Evolutionary conservation across 2,329 filamentous ascomycete species (phyloP).

Genomic region (Karstenula rhodostoma): DNA sequence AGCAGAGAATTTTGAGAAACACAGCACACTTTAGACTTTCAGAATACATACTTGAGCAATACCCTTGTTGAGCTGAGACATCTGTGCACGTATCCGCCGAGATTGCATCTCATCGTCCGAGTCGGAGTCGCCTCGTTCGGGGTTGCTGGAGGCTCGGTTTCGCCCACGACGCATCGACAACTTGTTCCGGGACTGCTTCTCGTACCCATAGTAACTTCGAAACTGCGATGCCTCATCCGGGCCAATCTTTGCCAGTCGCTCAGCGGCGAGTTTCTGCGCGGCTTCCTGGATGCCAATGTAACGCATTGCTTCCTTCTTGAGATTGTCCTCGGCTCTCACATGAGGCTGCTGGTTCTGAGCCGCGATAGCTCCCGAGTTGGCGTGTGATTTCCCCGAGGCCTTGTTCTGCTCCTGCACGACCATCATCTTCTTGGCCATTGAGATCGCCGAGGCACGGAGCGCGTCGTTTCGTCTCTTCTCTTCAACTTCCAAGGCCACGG

Average conservation of each 20-base stretch:
- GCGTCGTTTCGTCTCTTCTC: constrained; percentile 77
- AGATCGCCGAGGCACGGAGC: constrained; percentile 81
- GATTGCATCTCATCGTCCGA: constrained; percentile 76
- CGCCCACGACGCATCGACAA: constrained; percentile 63
- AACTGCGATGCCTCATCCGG: constrained; percentile 72
- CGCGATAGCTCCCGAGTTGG: constrained; percentile 47
- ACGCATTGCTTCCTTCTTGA: constrained; percentile 61
- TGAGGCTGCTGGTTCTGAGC: constrained; percentile 37
- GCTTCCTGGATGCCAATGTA: constrained; percentile 79
- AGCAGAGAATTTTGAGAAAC: neutral
- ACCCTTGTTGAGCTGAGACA: constrained; percentile 77
- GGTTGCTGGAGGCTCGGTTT: constrained; percentile 72
- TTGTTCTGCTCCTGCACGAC: constrained; percentile 70
- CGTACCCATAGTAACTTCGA: constrained; percentile 78
- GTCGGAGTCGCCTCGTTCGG: constrained; percentile 53
- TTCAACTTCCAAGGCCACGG: constrained; percentile 74
- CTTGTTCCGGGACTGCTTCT: constrained; percentile 58
- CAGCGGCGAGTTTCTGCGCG: constrained; percentile 84
- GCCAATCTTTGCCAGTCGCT: constrained; percentile 81
- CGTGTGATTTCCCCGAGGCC: constrained; percentile 41
- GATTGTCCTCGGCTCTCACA: constrained; percentile 50
- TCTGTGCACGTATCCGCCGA: constrained; percentile 77
- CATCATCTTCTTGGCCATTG: constrained; percentile 91
- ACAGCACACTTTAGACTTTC: neutral
- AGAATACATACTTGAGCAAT: constrained; percentile 57